Percentiles rank a stretch among this genome's conserved stretches.
Conservation (phyloP, 345 rosid genomes). For the Camelina sativa region DNA sequence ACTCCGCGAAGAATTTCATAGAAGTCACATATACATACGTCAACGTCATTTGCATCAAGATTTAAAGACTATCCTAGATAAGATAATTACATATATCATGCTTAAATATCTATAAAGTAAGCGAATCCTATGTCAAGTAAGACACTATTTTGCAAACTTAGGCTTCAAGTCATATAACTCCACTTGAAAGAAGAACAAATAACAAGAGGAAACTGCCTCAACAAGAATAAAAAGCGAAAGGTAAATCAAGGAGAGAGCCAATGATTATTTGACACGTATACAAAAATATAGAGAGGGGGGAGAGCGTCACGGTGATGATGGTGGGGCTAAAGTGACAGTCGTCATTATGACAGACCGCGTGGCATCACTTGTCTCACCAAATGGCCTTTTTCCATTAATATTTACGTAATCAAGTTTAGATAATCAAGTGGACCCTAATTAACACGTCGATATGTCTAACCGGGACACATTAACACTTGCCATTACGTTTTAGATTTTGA, state of each 20-base stretch:
- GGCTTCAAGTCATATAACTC: slow-evolving; percentile 14
- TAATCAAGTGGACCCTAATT: slow-evolving; percentile 29
- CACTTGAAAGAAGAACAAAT: slow-evolving; percentile 22
- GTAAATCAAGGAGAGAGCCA: not conserved
- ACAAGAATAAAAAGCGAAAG: slow-evolving; percentile 17
- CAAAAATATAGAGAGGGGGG: not conserved
- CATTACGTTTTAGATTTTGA: slow-evolving; percentile 5
- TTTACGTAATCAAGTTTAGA: not conserved
- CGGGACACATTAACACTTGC: slow-evolving; percentile 20
- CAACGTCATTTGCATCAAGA: slow-evolving; percentile 1
- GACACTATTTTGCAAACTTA: slow-evolving; percentile 26
- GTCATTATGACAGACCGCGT: slow-evolving; percentile 43
- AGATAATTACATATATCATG: not conserved
- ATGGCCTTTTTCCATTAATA: not conserved
- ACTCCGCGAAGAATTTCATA: no score
- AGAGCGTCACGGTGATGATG: slow-evolving; percentile 37
- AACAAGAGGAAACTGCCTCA: slow-evolving; percentile 28
- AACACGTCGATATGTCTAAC: slow-evolving; percentile 24
- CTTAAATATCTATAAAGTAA: slow-evolving; percentile 4
- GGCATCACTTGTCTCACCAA: slow-evolving; percentile 38
- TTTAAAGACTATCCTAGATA: not conserved
- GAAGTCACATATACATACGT: not conserved
- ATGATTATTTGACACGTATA: slow-evolving; percentile 8
- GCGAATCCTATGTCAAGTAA: slow-evolving; percentile 38
- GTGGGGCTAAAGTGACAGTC: slow-evolving; percentile 40